Evolutionary conservation across 2,329 filamentous ascomycete species (phyloP), one percentile per base, ranked within the genome.

Genomic region (Penicillium palitans): DNA sequence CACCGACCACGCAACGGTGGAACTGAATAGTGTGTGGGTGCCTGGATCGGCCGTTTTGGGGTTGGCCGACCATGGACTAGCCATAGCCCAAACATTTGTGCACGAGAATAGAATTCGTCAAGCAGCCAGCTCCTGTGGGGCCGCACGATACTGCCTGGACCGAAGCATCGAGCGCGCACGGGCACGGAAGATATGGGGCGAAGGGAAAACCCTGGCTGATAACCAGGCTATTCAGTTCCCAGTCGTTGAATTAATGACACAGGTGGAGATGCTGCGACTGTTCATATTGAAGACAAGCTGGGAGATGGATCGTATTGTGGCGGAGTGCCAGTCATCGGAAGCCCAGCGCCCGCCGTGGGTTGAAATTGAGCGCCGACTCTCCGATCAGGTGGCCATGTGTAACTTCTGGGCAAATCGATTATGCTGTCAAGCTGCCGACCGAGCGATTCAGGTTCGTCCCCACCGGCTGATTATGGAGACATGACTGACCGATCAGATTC

Each of bases 71-170:
- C 75, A 79, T 44, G 84, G 85, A 10, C 78, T 88, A 6, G 79
- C 81, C 24, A 82, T 88, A 49, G 85, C 85, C 1, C 85, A 87
- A 73, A 84, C 84, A 2, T 87, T 88, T 69, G 84, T 87, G 3
- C 84, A 87, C 70, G 85, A 88, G 67, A 87, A 87, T 70, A 81
- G 85, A 45, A 84, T 87, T 64, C 80, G 85, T n/a, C 84, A 88
- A 73, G 85, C 85, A 2, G 84, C 84, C 1, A 85, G 44, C 81
- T 70, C 70, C 6, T 71, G 70, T 21, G 68, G 68, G 17, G 66
- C 84, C 1, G 84, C 85, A 8, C 75, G 80, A 48, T 88, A 82
- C 73, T 88, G 85, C 70, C 78, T 87, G 52, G 80, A 84, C 42
- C 76, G 82, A 63, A 82, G 79, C 41, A 79, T 87, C 50, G 75